phyloP scores from a whole-genome alignment of 2,329 filamentous ascomycete species.

The Pseudogymnoascus sp. region DNA sequence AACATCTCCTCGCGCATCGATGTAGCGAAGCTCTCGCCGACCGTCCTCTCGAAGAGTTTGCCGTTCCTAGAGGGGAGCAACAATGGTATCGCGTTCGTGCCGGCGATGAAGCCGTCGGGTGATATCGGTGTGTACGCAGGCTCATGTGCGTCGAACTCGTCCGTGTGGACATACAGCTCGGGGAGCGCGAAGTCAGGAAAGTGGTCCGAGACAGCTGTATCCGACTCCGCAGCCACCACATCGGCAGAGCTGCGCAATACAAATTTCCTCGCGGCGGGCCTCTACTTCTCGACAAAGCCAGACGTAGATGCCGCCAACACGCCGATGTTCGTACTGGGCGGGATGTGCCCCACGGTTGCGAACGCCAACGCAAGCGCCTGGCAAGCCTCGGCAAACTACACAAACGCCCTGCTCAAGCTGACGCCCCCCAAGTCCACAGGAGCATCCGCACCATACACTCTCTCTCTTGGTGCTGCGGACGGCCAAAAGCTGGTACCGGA shows the following conservation, averaged over 20 bases:
- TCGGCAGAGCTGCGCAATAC: constrained; percentile 34
- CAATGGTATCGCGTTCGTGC: constrained; percentile 52
- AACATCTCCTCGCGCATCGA: constrained; percentile 54
- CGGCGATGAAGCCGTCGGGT: constrained; percentile 59
- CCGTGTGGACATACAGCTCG: constrained; percentile 60
- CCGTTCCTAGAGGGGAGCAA: constrained; percentile 52
- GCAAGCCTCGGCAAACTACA: constrained; percentile 67
- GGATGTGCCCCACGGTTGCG: constrained; percentile 67
- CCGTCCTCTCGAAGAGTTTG: constrained; percentile 43
- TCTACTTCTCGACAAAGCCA: constrained; percentile 26
- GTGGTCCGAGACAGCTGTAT: constrained; percentile 47
- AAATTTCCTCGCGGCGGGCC: constrained; percentile 47
- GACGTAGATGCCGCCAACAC: constrained; percentile 23
- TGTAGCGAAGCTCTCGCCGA: constrained; percentile 38
- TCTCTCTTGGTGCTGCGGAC: constrained; percentile 38
- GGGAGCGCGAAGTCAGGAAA: constrained; percentile 35
- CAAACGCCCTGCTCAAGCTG: constrained; percentile 68
- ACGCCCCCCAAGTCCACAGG: constrained; percentile 38
- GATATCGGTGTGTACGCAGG: constrained; percentile 68
- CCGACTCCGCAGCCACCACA: constrained; percentile 28
- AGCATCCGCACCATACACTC: constrained; percentile 31
- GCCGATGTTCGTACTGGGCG: constrained; percentile 56
- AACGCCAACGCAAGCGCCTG: constrained; percentile 42
- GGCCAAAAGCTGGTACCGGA: constrained; percentile 66
- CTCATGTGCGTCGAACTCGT: constrained; percentile 51